phyloP scores from a whole-genome alignment of 2,329 filamentous ascomycete genomes.

The Calonectria ilicicola region DNA sequence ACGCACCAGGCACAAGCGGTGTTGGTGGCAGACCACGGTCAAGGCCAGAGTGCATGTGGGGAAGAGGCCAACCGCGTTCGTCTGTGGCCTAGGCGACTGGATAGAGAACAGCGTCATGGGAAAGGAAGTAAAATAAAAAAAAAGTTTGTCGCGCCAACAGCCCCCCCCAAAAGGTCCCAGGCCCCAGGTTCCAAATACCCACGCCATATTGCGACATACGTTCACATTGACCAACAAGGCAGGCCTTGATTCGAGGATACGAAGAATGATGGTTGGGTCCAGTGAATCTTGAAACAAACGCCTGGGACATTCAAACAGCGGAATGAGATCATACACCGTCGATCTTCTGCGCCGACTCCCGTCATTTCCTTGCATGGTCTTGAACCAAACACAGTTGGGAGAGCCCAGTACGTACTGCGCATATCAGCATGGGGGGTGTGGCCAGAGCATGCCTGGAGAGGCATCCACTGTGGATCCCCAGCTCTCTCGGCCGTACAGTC shows the following conservation, averaged over 20 bases:
- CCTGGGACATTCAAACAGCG: constrained; percentile 40
- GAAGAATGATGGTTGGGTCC: constrained; percentile 24
- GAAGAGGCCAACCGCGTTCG: constrained; percentile 39
- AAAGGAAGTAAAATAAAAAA: constrained; percentile 3
- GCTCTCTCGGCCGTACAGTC: constrained; percentile 40
- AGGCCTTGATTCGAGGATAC: constrained; percentile 36
- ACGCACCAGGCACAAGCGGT: neutral
- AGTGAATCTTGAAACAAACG: constrained; percentile 45
- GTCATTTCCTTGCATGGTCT: constrained; percentile 40
- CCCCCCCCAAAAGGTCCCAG: constrained; percentile 25
- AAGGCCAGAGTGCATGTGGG: constrained; percentile 30
- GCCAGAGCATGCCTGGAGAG: constrained; percentile 24
- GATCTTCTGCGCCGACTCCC: constrained; percentile 45
- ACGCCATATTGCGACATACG: constrained; percentile 36
- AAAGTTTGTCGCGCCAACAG: constrained; percentile 28
- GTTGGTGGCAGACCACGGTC: neutral
- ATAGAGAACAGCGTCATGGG: constrained; percentile 38
- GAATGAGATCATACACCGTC: constrained; percentile 47
- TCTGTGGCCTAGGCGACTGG: constrained; percentile 31
- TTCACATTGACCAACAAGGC: constrained; percentile 24
- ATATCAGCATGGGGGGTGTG: constrained; percentile 29
- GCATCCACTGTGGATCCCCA: constrained; percentile 35
- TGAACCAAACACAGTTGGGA: constrained; percentile 32
- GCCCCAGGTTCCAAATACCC: constrained; percentile 26
- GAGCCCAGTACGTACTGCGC: constrained; percentile 16